Evolutionary conservation across 208 protist genomes (phyloP).

Genomic region (Vickermania ingenoplastis): DNA sequence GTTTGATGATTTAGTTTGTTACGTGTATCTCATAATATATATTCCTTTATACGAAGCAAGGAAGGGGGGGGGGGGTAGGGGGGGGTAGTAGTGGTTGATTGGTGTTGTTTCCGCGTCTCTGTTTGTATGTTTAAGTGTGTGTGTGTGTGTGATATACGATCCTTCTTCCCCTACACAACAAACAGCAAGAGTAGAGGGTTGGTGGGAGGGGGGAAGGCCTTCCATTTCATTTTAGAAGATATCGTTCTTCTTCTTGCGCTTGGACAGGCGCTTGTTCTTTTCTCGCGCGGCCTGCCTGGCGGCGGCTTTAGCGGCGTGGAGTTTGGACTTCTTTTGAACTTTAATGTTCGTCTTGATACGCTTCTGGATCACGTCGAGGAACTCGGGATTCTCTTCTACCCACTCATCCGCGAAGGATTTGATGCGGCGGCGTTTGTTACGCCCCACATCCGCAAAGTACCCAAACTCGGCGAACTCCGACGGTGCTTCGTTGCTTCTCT

Average conservation of each 20-base stretch:
- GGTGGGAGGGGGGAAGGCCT: too few relatives aligned
- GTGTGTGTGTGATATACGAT: too few relatives aligned
- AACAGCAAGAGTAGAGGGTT: too few relatives aligned
- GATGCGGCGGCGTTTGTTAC: constrained; percentile 65
- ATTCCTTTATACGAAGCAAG: too few relatives aligned
- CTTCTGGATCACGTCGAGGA: constrained; percentile 49
- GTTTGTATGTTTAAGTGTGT: too few relatives aligned
- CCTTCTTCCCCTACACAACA: too few relatives aligned
- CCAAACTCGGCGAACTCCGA: constrained; percentile 85
- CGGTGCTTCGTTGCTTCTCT: constrained; percentile 34
- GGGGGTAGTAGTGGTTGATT: too few relatives aligned
- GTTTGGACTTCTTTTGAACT: constrained; percentile 64
- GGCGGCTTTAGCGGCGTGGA: constrained; percentile 39
- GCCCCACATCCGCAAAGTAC: constrained; percentile 62
- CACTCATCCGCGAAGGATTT: constrained; percentile 87
- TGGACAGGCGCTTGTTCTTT: constrained; percentile 43
- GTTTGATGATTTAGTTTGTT: too few relatives aligned
- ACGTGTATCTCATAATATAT: too few relatives aligned
- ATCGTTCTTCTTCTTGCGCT: constrained; percentile 31
- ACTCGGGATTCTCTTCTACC: constrained; percentile 76
- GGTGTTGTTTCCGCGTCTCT: too few relatives aligned
- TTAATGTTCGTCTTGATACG: constrained; percentile 77
- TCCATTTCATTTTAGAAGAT: too few relatives aligned
- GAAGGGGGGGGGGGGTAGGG: too few relatives aligned
- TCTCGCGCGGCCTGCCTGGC: constrained; percentile 29